Percentiles rank a stretch among this genome's conserved stretches.
Evolutionary conservation across 345 rosid genomes (phyloP).

Genomic region (Sisymbrium altissimum): DNA sequence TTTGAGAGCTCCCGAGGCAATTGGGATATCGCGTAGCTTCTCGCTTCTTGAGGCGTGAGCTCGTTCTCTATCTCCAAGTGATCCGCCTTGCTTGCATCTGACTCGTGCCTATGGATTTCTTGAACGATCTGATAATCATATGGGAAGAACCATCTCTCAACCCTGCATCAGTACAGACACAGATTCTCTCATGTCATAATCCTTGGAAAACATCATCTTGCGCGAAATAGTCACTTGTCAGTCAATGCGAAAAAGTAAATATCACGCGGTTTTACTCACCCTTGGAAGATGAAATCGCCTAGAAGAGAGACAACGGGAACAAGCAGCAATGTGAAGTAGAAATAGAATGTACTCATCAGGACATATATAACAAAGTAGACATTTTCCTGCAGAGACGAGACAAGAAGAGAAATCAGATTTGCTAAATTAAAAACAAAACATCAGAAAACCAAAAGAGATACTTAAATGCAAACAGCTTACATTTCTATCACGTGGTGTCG

Average conservation of each 20-base stretch:
- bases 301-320: conserved; percentile 88
- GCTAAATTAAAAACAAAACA: neutral
- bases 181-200: neutral
- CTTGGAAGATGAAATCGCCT: conserved; percentile 87
- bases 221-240: neutral
- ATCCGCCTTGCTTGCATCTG: conserved; percentile 42
- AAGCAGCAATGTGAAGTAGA: conserved; percentile 72
- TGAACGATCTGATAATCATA: conserved; percentile 92
- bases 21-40: conserved; percentile 77
- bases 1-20: conserved; percentile 85
- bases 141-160: conserved; percentile 94
- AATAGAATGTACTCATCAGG: conserved; percentile 83
- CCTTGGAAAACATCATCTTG: neutral
- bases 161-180: conserved; percentile 38
- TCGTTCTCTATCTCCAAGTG: conserved; percentile 50
- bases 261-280: conserved; percentile 41
- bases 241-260: neutral
- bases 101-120: conserved; percentile 78
- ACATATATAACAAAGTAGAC: conserved; percentile 77
- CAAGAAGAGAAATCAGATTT: neutral
- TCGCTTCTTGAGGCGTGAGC: conserved; percentile 74
- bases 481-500: conserved; percentile 45
- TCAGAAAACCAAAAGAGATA: neutral
- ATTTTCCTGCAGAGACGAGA: conserved; percentile 59
- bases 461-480: conserved; percentile 22